Base-by-base conservation (phyloP, 2,329 filamentous ascomycete genomes). In the Trichoderma sp. region DNA sequence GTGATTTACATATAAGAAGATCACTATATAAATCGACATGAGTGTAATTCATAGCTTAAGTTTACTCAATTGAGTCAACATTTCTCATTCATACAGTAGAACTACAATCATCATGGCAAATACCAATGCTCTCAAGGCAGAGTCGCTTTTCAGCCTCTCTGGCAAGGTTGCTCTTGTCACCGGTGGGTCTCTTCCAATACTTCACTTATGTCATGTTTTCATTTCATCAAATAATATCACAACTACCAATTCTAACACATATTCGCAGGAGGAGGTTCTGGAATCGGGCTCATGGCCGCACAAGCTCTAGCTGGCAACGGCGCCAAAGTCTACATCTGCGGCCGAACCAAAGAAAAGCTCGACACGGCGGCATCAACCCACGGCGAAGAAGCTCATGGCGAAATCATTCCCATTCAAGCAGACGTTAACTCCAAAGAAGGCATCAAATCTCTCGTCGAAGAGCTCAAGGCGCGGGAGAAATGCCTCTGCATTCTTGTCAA, bases 281-380 rank as follows among this genome's bases (percentile, higher is more conserved):
- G 90, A 30, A 91, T 92, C 67, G 90, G 90, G 5, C 85, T 90
- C 70, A 92, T 92, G 90, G 89, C 90, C 57, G 87, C 89, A 3
- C 88, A 92, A 75, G 87, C 90, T 7, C 89, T 92, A 70, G 88
- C 92, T 0, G 82, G 84, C 72, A 93, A 92, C 79, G 90, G 91
- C 73, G 88, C 87, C 72, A 91, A 87, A 74, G 91, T 93, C 6
- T 93, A 92, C 83, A 90, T 93, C 74, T 89, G 89, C 28, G 90
- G 91, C 36, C 89, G 88, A 18, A 89, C 88, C 57, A 82, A 84
- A 30, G 90, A 89, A 76, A 91, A 91, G 77, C 84, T 91, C 62
- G 88, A 90, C 21, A 86, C 82, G 36, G 87, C 88, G 2, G 88
- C 88, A 60, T 80, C 90, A 71, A 88, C 86, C 64, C 89, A 89